A percentile compares a stretch with the other conserved stretches of the same genome.
Conservation (phyloP, 2,329 filamentous ascomycete genomes). For the Sarocladium kiliense region DNA sequence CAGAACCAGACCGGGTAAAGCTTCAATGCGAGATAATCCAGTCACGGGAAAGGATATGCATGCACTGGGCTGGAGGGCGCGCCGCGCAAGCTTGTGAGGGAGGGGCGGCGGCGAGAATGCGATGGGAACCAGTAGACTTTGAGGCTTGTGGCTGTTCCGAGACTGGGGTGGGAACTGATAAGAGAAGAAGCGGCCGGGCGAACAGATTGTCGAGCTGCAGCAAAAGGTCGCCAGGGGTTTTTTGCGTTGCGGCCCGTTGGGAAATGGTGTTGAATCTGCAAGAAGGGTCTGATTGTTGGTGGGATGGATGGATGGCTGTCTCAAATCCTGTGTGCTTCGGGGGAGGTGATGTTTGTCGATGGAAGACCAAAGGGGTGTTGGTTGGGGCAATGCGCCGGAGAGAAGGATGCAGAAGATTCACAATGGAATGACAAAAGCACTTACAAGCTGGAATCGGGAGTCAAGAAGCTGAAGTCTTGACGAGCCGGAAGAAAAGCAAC, state of each 20-base stretch:
- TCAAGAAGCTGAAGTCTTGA: neutral
- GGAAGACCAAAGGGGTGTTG: neutral
- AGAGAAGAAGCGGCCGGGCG: neutral
- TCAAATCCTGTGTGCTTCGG: neutral
- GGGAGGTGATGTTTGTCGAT: neutral
- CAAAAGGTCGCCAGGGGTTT: neutral
- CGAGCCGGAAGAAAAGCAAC: neutral
- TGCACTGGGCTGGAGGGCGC: neutral
- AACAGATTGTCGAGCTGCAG: neutral
- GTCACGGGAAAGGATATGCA: neutral
- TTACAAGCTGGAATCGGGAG: neutral
- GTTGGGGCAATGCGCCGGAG: neutral
- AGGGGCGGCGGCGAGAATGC: neutral
- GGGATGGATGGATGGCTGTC: conserved; percentile 1
- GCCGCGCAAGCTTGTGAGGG: conserved; percentile 1
- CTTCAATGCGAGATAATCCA: conserved; percentile 3
- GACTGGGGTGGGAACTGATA: conserved; percentile 2
- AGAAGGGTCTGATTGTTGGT: conserved; percentile 1
- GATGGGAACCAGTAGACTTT: neutral
- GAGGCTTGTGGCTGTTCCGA: conserved; percentile 3
- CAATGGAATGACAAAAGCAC: neutral
- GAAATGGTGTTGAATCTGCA: conserved; percentile 2
- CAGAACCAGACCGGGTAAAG: neutral
- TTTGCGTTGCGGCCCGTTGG: neutral
- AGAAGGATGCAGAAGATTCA: neutral